phyloP scores from a whole-genome alignment of 164 flowering plant genomes.

The Cinnamomum micranthum region DNA sequence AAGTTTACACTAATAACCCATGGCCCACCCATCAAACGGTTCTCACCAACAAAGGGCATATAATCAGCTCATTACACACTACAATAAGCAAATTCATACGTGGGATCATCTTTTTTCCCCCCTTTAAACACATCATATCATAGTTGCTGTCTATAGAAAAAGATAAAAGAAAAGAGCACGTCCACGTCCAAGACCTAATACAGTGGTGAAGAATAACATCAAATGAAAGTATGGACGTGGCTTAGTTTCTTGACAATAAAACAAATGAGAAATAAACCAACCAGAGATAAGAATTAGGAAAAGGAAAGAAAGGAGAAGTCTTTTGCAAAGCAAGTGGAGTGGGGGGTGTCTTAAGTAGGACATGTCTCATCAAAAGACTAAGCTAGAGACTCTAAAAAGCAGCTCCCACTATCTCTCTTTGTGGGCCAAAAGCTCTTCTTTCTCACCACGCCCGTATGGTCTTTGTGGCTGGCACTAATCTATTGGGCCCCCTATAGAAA shows the following conservation, averaged over 20 bases:
- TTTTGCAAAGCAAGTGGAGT: conserved; percentile 3
- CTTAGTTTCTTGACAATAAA: background rate
- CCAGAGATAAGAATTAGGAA: background rate
- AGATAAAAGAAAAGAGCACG: background rate
- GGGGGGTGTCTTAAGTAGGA: conserved; percentile 18
- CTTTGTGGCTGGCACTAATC: background rate
- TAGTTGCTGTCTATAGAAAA: background rate
- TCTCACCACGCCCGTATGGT: background rate
- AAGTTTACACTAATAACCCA: too few species aligned
- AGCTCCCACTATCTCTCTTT: conserved; percentile 21
- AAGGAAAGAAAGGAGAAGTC: background rate
- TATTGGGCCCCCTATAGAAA: background rate
- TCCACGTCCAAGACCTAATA: background rate
- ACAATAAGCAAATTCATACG: too few species aligned
- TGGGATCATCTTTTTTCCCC: too few species aligned
- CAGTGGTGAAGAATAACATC: background rate
- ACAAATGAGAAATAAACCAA: background rate
- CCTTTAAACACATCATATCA: too few species aligned
- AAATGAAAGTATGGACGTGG: background rate
- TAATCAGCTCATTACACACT: too few species aligned
- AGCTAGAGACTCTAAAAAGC: conserved; percentile 24
- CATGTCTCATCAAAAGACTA: conserved; percentile 37
- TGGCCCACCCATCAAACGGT: too few species aligned
- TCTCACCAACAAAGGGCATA: too few species aligned
- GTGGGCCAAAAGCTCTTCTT: conserved; percentile 27